These are phyloP conservation scores for Leccinum subrobustum DNA, from an alignment of 1,284 basidiomycete species.

Conservation along the genomic window DNA sequence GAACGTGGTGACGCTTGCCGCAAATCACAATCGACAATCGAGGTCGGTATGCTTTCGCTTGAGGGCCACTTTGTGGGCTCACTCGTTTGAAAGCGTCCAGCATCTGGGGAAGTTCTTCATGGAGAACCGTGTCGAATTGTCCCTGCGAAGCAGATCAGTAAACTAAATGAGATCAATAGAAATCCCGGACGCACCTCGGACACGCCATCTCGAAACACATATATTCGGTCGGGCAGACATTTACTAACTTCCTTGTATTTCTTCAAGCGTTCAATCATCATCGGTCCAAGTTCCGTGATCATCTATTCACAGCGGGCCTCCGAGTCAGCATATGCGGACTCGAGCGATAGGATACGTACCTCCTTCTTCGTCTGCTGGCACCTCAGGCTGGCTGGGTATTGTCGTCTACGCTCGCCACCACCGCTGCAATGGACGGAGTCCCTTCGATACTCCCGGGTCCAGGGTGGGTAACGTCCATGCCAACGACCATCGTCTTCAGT, in stretches of 20 bases:
- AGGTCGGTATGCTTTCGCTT: slow-evolving; percentile 53
- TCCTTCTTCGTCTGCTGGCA: too few relatives aligned
- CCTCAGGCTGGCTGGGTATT: too few relatives aligned
- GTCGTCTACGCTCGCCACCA: slow-evolving; percentile 70
- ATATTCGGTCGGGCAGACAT: too few relatives aligned
- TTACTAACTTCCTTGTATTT: too few relatives aligned
- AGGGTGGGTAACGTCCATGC: slow-evolving; percentile 73
- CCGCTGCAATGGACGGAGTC: slow-evolving; percentile 78
- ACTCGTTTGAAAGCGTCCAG: slow-evolving; percentile 58
- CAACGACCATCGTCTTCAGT: slow-evolving; percentile 71
- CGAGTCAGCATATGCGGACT: not conserved
- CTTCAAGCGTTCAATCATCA: too few relatives aligned
- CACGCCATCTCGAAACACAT: too few relatives aligned
- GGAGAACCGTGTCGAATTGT: slow-evolving; percentile 62
- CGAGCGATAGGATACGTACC: not conserved
- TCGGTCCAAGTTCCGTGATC: slow-evolving; percentile 44
- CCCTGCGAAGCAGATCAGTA: slow-evolving; percentile 43
- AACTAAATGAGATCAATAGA: too few relatives aligned
- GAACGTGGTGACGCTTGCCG: slow-evolving; percentile 77
- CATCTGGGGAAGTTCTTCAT: slow-evolving; percentile 60
- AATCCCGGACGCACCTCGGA: slow-evolving; percentile 5
- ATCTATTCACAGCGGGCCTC: slow-evolving; percentile 43
- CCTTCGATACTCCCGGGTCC: slow-evolving; percentile 59
- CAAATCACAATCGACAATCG: slow-evolving; percentile 71
- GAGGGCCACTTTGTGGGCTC: slow-evolving; percentile 28